phyloP scores from a whole-genome alignment of 83 land plant species.

The Diphasiastrum complanatum region DNA sequence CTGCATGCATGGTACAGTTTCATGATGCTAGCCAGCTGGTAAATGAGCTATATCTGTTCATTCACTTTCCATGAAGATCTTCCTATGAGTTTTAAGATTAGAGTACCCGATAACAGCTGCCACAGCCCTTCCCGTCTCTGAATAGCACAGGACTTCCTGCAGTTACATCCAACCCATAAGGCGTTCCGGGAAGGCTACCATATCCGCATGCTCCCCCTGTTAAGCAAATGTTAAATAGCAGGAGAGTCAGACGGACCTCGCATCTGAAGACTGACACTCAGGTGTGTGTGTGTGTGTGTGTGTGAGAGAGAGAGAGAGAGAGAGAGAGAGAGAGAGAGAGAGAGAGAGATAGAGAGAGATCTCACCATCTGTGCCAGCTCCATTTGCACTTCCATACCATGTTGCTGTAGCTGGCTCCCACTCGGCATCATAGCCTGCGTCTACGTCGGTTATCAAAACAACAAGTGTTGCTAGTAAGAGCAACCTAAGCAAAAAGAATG shows the following conservation, averaged over 20 bases:
- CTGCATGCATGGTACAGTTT: not conserved
- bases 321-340: conserved; percentile 3
- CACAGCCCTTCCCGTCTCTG: conserved; percentile 47
- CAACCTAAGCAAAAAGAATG: too few species aligned
- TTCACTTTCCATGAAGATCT: not conserved
- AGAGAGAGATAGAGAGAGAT: not conserved
- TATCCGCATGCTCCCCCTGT: conserved; percentile 88
- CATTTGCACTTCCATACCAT: conserved; percentile 73
- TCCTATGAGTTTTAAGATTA: not conserved
- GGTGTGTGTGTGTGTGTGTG: too few species aligned
- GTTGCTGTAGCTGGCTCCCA: conserved; percentile 74
- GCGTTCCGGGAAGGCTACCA: conserved; percentile 51
- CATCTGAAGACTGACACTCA: not conserved
- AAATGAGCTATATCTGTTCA: not conserved
- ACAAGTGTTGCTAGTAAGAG: too few species aligned
- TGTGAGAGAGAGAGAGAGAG: too few species aligned
- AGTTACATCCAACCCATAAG: conserved; percentile 31
- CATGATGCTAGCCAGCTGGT: not conserved
- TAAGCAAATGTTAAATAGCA: not conserved
- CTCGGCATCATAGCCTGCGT: not conserved
- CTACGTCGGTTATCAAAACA: not conserved
- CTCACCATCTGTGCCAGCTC: conserved; percentile 70
- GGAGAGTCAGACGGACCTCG: not conserved
- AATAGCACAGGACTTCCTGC: conserved; percentile 40
- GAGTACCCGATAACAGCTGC: conserved; percentile 44